Conservation (phyloP, 345 rosid species). For the Mangifera indica region DNA sequence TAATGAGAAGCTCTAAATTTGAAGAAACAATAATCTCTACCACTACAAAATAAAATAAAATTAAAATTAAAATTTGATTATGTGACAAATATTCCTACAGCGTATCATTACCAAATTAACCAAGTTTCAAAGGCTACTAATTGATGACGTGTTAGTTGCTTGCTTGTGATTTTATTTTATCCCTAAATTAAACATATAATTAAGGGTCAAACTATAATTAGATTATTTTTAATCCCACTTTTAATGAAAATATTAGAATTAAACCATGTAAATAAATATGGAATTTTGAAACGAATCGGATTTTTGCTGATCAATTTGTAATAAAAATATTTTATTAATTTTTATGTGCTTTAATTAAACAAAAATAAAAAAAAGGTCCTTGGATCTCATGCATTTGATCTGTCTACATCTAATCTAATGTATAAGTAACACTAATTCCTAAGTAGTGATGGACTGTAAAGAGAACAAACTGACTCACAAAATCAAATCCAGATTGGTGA, state of each 20-base stretch:
- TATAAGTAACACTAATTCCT: background rate
- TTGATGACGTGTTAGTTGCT: background rate
- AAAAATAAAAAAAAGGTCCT: no score
- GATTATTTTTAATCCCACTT: no score
- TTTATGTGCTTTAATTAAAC: no score
- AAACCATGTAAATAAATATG: no score
- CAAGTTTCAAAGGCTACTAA: slow-evolving; percentile 1
- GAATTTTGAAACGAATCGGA: no score
- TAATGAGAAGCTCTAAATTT: background rate
- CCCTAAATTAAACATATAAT: no score
- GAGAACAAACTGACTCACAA: background rate
- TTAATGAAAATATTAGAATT: no score
- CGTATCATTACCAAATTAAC: background rate
- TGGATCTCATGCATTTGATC: background rate
- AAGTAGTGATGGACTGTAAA: background rate
- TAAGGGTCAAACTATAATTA: no score
- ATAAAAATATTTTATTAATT: no score
- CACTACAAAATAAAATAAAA: background rate
- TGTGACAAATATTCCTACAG: background rate
- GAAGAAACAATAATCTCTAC: background rate
- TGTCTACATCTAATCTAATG: background rate
- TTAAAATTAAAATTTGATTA: background rate
- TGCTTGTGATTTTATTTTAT: no score
- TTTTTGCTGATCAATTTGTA: no score
- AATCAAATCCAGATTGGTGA: background rate